These are phyloP conservation scores for Bidens hawaiensis DNA, from an alignment of 140 eudicot species.

Conservation along the genomic window DNA sequence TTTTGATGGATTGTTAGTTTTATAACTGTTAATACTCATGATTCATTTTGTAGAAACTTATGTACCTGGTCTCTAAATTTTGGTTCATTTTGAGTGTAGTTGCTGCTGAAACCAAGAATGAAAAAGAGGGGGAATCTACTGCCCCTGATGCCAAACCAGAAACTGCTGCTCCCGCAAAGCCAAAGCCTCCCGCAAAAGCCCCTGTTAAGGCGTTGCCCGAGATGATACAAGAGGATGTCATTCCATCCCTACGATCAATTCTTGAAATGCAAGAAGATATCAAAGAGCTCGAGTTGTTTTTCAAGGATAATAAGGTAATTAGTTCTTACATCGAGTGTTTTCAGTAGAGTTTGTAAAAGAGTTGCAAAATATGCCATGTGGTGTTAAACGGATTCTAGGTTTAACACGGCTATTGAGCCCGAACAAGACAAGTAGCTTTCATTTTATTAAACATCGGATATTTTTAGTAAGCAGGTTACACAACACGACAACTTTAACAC, in stretches of 20 bases:
- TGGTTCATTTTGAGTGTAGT: conserved; percentile 22
- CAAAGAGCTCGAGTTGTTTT: conserved; percentile 53
- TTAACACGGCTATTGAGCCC: neutral
- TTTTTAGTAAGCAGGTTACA: neutral
- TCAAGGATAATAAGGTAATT: conserved; percentile 58
- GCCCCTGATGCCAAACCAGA: conserved; percentile 28
- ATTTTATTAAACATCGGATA: neutral
- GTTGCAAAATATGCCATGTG: neutral
- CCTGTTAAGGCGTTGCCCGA: conserved; percentile 64
- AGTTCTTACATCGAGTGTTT: neutral
- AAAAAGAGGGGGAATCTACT: conserved; percentile 35
- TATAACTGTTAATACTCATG: neutral
- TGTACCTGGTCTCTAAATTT: neutral
- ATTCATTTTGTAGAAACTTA: neutral
- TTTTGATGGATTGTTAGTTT: neutral
- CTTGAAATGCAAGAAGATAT: conserved; percentile 68
- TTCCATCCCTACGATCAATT: conserved; percentile 59
- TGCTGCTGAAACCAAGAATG: conserved; percentile 59
- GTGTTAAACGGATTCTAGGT: neutral
- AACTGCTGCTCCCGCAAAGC: conserved; percentile 33
- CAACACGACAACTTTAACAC: neutral
- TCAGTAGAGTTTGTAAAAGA: neutral
- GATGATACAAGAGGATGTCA: conserved; percentile 87
- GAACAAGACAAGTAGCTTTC: neutral
- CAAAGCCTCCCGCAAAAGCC: conserved; percentile 65